A percentile compares a stretch with the other conserved stretches of the same genome.
These are phyloP conservation scores for Ophiocordyceps unilateralis DNA, from an alignment of 2,329 filamentous ascomycete species.

Conservation along the genomic window DNA sequence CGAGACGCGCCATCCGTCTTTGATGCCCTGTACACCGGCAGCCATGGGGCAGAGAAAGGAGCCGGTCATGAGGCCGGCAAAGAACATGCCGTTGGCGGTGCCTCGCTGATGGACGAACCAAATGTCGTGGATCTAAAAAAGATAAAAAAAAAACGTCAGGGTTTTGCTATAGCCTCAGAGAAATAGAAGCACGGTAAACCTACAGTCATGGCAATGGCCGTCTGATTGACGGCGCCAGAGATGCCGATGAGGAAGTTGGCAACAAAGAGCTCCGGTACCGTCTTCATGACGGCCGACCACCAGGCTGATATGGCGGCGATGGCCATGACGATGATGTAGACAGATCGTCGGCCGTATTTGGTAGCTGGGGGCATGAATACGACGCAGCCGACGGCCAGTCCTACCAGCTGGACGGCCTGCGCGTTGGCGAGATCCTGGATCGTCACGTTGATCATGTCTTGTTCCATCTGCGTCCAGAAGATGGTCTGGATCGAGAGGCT, in stretches of 20 bases:
- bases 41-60: not conserved
- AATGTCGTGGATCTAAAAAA: constrained; percentile 1
- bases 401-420: constrained; percentile 3
- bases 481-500: not conserved
- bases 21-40: not conserved
- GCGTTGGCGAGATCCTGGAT: not conserved
- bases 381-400: constrained; percentile 7
- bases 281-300: constrained; percentile 26
- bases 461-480: not conserved
- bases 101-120: constrained; percentile 1
- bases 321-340: constrained; percentile 16
- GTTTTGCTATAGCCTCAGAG: not conserved
- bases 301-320: constrained; percentile 16
- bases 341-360: constrained; percentile 8
- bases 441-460: not conserved
- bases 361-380: constrained; percentile 8
- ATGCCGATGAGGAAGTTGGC: constrained; percentile 19
- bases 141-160: not conserved
- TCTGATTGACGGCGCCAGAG: constrained; percentile 20
- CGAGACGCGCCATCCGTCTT: constrained; percentile 9
- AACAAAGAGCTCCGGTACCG: constrained; percentile 22
- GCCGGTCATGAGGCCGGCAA: not conserved
- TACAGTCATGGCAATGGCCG: constrained; percentile 2
- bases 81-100: constrained; percentile 1
- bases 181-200: not conserved